A percentile compares a stretch with the other conserved stretches of the same genome.
phyloP scores from a whole-genome alignment of 306 rosid genomes.

The Prunus mira region DNA sequence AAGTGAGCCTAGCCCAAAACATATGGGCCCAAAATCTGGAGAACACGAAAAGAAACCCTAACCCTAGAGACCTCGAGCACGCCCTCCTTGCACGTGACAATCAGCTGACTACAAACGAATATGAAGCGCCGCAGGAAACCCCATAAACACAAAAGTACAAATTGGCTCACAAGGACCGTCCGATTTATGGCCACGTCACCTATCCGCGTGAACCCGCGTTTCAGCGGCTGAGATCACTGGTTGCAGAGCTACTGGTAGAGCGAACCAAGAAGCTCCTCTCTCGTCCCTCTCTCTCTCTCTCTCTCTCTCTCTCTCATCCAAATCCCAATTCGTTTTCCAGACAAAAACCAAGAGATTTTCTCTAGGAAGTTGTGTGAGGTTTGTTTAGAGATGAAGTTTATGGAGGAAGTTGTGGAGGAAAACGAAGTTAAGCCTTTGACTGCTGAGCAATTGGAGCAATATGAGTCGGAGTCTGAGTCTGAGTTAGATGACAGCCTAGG shows the following conservation, averaged over 20 bases:
- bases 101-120: constrained; percentile 31
- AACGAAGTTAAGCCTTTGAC: constrained; percentile 32
- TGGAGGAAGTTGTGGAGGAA: constrained; percentile 55
- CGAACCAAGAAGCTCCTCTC: constrained; percentile 62
- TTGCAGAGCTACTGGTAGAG: constrained; percentile 68
- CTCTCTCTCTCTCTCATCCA: constrained; percentile 17
- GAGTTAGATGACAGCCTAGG: constrained; percentile 33
- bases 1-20: not conserved
- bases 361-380: constrained; percentile 6
- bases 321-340: constrained; percentile 21
- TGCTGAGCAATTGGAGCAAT: constrained; percentile 25
- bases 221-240: constrained; percentile 60
- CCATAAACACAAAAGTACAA: constrained; percentile 26
- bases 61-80: not conserved
- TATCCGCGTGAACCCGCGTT: constrained; percentile 41
- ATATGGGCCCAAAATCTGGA: not conserved
- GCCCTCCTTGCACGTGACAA: constrained; percentile 45
- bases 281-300: constrained; percentile 20
- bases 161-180: constrained; percentile 35
- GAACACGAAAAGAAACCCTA: constrained; percentile 27
- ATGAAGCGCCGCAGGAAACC: constrained; percentile 60
- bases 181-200: constrained; percentile 56
- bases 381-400: constrained; percentile 57
- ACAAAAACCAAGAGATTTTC: constrained; percentile 7
- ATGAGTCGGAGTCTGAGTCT: constrained; percentile 36